Base-by-base conservation (phyloP, 257 asterid genomes). In the Leonotis leonurus region DNA sequence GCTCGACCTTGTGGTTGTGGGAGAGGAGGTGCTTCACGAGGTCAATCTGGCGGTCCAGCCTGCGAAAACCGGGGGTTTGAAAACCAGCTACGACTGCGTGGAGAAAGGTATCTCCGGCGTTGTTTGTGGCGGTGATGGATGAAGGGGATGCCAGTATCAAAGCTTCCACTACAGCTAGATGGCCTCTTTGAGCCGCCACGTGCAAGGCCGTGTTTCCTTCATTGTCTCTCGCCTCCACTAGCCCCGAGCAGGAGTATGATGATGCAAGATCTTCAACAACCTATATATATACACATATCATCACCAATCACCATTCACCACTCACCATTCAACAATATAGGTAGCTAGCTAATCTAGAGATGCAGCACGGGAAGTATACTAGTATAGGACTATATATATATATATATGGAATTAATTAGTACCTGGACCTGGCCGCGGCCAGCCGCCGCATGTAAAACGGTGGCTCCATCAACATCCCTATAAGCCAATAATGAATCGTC, bases 371-470 rank as follows among this genome's bases (percentile, higher is more conserved):
- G n/a, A n/a, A n/a, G n/a, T n/a, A n/a, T n/a, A n/a, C n/a, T n/a
- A n/a, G n/a, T n/a, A n/a, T n/a, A n/a, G n/a, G n/a, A n/a, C n/a
- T n/a, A n/a, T 93, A 9, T 17, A 30, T 30, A 30, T 30, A 4
- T 30, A 30, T 30, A 30, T 1, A 30, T 29, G 33, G 3, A 3
- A 27, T 6, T 6, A 27, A 2, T 27, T 27, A 27, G 0, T 40
- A 92, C 99, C 97, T 89, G 77, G 63, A 83, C 88, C 55, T 83
- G 94, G 0, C 99, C 95, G 16, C 93, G 75, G 54, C 84, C 96
- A 21, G 99, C 95, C 1, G 99, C 97, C 2, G 97, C 89, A 37
- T 93, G 99, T 46, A 93, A 67, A 40, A 88, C 62, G 1, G 95
- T 83, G 0, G 95, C 87, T 5, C 99, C 99, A 35, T 75, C 81